phyloP scores from a whole-genome alignment of 2,329 filamentous ascomycete species.

The Fusarium paranaense region DNA sequence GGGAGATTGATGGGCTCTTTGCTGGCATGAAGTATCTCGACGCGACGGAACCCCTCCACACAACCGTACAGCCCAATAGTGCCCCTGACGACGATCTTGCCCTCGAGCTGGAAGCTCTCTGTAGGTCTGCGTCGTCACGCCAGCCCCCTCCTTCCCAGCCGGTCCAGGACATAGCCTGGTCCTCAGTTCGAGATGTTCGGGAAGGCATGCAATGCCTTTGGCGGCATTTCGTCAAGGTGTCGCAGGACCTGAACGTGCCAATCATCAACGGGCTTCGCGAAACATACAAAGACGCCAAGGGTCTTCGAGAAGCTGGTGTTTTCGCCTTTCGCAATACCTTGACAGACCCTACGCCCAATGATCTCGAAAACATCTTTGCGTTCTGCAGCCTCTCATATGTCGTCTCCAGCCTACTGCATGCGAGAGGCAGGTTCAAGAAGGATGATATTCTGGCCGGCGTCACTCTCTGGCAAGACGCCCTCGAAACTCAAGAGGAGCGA shows the following conservation, averaged over 20 bases:
- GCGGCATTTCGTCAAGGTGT: conserved; percentile 1
- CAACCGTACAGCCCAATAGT: fast-evolving
- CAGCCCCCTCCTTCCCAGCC: background rate
- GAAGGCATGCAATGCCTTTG: conserved; percentile 18
- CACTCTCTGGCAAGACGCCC: conserved; percentile 22
- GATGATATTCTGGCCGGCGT: conserved; percentile 23
- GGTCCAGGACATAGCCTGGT: conserved; percentile 4
- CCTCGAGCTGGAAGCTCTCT: background rate
- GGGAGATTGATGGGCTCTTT: conserved; percentile 28
- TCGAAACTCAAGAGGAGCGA: conserved; percentile 13
- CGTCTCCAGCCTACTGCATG: conserved; percentile 14
- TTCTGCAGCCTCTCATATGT: conserved; percentile 38
- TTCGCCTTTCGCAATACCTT: conserved; percentile 35
- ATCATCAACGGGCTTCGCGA: conserved; percentile 13
- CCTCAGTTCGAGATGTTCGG: conserved; percentile 6
- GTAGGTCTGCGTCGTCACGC: background rate
- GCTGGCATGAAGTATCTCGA: conserved; percentile 25
- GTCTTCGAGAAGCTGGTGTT: conserved; percentile 23
- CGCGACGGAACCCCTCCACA: background rate
- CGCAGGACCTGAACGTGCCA: background rate
- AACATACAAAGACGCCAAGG: conserved; percentile 13
- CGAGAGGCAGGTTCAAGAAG: background rate
- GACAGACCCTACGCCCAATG: background rate
- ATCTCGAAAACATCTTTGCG: conserved; percentile 24
- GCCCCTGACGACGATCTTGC: background rate